Evolutionary conservation across 2,329 filamentous ascomycete genomes (phyloP), one percentile per base, ranked within the genome.

Genomic region (Talaromyces sp.): DNA sequence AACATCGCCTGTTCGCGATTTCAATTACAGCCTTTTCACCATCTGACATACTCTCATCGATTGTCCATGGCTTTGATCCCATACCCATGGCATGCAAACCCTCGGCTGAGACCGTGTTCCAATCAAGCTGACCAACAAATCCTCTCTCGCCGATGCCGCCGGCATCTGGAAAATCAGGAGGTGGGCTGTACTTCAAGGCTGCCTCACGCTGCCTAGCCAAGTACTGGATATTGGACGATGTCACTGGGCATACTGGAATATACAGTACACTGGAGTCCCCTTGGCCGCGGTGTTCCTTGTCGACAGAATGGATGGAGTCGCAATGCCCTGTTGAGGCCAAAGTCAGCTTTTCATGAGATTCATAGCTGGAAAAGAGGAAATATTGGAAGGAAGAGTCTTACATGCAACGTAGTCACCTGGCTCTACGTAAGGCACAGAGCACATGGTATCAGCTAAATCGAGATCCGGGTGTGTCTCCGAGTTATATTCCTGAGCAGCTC

Each of bases 191-290:
- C 0, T 77, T 69, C 2, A 87, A 71, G 64, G 94, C 94, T 0
- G 84, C 82, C n/a, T 84, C 78, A 19, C 88, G 81, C 75, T 96
- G 91, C 15, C 83, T 80, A 1, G 75, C 79, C 1, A 93, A 77
- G 68, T 92, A 94, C 21, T 81, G 74, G 0, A 88, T 85, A 65
- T 94, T 96, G 39, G 79, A 75, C 55, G 87, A 83, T 0, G 91
- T 96, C 31, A 91, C 80, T 0, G 92, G 91, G 56, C 89, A 94
- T 0, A 89, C 86, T 0, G 92, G 91, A 57, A 97, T 96, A 67
- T 97, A 97, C 60, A 97, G 68, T 0, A 96, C 92, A 64, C 87
- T 91, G 0, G 89, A 91, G 71, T 97, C 92, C 0, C 77, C 73
- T 1, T 75, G 78, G 1, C 92, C 93, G 1, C 73, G 73, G 69